phyloP scores from a whole-genome alignment of 306 rosid genomes.

The Herpetospermum pedunculosum region DNA sequence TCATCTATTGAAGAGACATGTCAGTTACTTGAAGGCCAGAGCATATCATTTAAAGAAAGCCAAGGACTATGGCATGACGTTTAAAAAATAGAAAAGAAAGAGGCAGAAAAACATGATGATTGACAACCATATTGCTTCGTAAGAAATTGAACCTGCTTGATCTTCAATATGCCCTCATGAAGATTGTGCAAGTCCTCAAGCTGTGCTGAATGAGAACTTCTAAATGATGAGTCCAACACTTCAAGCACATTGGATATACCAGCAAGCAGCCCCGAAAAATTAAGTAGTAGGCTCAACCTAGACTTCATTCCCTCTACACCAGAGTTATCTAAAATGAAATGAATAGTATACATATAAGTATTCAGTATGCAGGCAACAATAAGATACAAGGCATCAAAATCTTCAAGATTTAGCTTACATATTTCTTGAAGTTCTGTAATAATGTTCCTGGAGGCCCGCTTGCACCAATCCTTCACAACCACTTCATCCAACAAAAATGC shows the following conservation, averaged over 20 bases:
- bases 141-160: slow-evolving; percentile 68
- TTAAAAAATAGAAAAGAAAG: neutral
- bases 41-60: neutral
- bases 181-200: slow-evolving; percentile 71
- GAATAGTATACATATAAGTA: slow-evolving; percentile 11
- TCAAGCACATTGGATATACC: slow-evolving; percentile 85
- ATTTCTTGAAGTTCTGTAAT: slow-evolving; percentile 56
- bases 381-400: slow-evolving; percentile 12
- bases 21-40: neutral
- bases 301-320: slow-evolving; percentile 36
- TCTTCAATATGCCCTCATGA: slow-evolving; percentile 67
- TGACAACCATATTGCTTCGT: neutral
- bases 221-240: slow-evolving; percentile 79
- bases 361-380: neutral
- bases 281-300: slow-evolving; percentile 51
- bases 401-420: slow-evolving; percentile 59
- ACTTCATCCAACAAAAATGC: slow-evolving; percentile 99
- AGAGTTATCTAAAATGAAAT: slow-evolving; percentile 44
- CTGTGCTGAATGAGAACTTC: slow-evolving; percentile 73
- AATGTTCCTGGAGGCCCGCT: slow-evolving; percentile 61
- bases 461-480: slow-evolving; percentile 99
- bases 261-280: slow-evolving; percentile 50
- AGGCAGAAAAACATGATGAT: neutral
- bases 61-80: neutral
- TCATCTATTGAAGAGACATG: neutral